Percentiles rank a stretch among this genome's conserved stretches.
Evolutionary conservation across 139 green algal species (phyloP).

Genomic region (Eudorina sp.): DNA sequence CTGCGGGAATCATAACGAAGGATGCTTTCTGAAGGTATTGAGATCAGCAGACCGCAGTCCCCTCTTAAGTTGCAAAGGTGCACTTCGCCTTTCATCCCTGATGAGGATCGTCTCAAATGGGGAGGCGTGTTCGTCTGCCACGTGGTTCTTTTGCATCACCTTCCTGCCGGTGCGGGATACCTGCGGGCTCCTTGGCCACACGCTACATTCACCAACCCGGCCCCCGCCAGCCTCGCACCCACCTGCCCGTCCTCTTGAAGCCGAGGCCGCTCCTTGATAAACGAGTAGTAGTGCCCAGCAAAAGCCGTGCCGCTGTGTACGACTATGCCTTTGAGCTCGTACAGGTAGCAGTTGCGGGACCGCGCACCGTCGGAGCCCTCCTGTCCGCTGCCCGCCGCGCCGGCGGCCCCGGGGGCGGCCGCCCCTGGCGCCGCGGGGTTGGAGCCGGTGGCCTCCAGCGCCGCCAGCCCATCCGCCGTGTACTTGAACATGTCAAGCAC

Average conservation of each 20-base stretch:
- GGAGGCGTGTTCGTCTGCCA: no score
- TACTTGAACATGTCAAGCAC: conserved; percentile 90
- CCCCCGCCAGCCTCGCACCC: not conserved
- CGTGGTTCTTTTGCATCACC: no score
- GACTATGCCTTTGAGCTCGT: conserved; percentile 90
- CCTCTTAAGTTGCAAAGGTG: no score
- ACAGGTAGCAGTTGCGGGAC: conserved; percentile 71
- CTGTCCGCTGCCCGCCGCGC: not conserved
- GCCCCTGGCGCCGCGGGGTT: not conserved
- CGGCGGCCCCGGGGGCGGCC: not conserved
- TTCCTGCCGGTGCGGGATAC: no score
- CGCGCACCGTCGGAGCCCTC: not conserved
- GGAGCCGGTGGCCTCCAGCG: conserved; percentile 41
- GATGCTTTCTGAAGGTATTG: no score
- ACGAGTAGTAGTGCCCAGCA: conserved; percentile 97
- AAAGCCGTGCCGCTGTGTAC: conserved; percentile 94
- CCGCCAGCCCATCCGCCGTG: conserved; percentile 82
- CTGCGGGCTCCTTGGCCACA: no score
- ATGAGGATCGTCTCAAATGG: no score
- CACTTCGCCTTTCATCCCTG: no score
- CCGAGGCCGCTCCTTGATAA: conserved; percentile 81
- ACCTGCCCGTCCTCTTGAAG: conserved; percentile 13
- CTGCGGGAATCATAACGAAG: no score
- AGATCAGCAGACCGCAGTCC: no score
- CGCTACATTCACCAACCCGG: no score